Conservation (phyloP, 345 rosid species). For the Iberis pinnata region DNA sequence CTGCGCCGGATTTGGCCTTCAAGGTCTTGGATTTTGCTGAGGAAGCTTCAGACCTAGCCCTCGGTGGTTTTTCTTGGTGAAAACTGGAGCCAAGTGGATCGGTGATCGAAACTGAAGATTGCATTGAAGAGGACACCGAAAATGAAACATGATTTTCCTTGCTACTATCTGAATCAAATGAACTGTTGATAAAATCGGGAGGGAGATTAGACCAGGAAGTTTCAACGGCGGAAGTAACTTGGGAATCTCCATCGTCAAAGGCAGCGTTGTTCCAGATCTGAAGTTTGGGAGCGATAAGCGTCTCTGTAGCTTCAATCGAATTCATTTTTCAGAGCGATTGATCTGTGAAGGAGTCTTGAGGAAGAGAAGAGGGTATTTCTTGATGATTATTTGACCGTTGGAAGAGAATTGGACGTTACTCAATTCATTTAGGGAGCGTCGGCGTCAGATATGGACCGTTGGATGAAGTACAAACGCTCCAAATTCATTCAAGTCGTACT, state of each 20-base stretch:
- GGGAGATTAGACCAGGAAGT: conserved; percentile 45
- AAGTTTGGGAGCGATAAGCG: conserved; percentile 39
- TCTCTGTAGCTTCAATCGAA: conserved; percentile 42
- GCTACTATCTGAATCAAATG: conserved; percentile 47
- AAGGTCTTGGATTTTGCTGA: conserved; percentile 19
- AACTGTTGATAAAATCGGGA: conserved; percentile 31
- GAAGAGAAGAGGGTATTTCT: conserved; percentile 25
- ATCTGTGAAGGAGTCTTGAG: not conserved
- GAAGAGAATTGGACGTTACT: conserved; percentile 48
- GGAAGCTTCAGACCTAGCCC: conserved; percentile 15
- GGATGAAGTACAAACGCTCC: conserved; percentile 49
- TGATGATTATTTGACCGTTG: conserved; percentile 64
- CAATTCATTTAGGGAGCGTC: conserved; percentile 10
- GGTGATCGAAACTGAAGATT: conserved; percentile 14
- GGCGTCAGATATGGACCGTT: conserved; percentile 24
- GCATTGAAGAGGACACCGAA: conserved; percentile 9
- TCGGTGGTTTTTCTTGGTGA: conserved; percentile 27
- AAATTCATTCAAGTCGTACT: conserved; percentile 38
- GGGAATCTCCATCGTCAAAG: conserved; percentile 66
- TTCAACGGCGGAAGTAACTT: conserved; percentile 35
- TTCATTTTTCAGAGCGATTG: conserved; percentile 37
- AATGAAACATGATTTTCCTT: conserved; percentile 21
- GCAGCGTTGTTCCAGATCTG: conserved; percentile 95
- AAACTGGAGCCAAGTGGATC: conserved; percentile 35
- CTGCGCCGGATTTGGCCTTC: conserved; percentile 11